Conservation (phyloP, 2,329 filamentous ascomycete genomes). For the Alternaria atra region DNA sequence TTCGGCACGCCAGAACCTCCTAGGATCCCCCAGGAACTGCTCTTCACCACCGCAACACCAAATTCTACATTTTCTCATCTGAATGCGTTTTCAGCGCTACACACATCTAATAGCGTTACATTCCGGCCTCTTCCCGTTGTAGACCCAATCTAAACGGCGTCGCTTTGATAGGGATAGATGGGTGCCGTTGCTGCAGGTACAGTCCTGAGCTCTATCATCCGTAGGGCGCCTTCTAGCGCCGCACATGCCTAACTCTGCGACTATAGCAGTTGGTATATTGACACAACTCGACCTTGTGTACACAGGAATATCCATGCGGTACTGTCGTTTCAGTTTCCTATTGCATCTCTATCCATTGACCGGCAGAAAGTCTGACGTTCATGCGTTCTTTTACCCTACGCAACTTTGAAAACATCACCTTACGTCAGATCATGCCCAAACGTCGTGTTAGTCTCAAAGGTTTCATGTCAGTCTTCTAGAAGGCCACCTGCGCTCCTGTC, state of each 20-base stretch:
- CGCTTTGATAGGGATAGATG: neutral
- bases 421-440: constrained; percentile 21
- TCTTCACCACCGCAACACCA: constrained; percentile 8
- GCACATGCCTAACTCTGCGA: constrained; percentile 6
- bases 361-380: constrained; percentile 27
- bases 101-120: neutral
- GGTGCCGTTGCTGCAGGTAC: neutral
- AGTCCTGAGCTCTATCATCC: neutral
- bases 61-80: constrained; percentile 2
- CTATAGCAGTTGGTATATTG: constrained; percentile 16
- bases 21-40: constrained; percentile 7
- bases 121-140: neutral
- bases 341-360: constrained; percentile 18
- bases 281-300: constrained; percentile 17
- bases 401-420: constrained; percentile 28
- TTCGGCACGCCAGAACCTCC: constrained; percentile 16
- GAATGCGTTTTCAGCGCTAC: constrained; percentile 6
- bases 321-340: constrained; percentile 34
- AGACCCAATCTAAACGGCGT: neutral
- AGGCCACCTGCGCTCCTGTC: constrained; percentile 26
- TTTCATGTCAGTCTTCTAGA: constrained; percentile 47
- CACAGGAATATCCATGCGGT: constrained; percentile 24
- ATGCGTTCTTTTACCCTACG: constrained; percentile 39
- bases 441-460: constrained; percentile 37
- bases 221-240: constrained; percentile 1